Evolutionary conservation across 345 rosid species (phyloP), one percentile per base, ranked within the genome.

Genomic region (Eucalyptus decipiens): DNA sequence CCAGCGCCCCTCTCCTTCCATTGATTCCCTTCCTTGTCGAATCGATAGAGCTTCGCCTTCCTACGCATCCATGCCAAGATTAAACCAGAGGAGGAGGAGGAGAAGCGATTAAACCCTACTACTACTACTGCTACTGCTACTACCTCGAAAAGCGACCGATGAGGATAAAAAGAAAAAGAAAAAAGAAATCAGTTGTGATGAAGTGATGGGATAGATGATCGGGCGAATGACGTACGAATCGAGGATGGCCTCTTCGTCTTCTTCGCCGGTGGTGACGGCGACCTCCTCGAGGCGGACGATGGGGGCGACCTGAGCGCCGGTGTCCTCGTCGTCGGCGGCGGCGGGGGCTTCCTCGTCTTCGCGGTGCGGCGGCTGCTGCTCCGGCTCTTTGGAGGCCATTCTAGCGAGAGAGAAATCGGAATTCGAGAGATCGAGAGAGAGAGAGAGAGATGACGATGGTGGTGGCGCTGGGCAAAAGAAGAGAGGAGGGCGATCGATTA

Each of bases 1-100:
- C 99, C 99, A 26, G 94, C 97, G 43, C 99, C 99, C 90, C 99
- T 93, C 93, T 97, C 99, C 85, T 97, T 97, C 99, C 99, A 97
- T 93, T 95, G 98, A 80, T 90, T 94, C 24, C 94, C 96, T 9
- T 96, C 97, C 91, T 97, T 96, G 89, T 96, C 98, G 80, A 93
- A 97, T 51, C 99, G 93, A 89, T 98, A 98, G 69, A 97, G 91
- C 92, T 98, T 98, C 72, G 99, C 91, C 90, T 98, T 98, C 95
- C 99, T 98, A 34, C 43, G 32, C 85, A 52, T 19, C 47, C 80
- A 51, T 13, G 87, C 42, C 54, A 26, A 32, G 42, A 15, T 30
- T 30, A 76, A 86, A 62, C 89, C 81, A 37, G 28, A 87, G n/a
- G n/a, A 85, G 56, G 56, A 65, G 86, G 87, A 65, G 40, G 76